These are phyloP conservation scores for Quercus tomentella DNA, from an alignment of 331 rosid species.

Conservation along the genomic window DNA sequence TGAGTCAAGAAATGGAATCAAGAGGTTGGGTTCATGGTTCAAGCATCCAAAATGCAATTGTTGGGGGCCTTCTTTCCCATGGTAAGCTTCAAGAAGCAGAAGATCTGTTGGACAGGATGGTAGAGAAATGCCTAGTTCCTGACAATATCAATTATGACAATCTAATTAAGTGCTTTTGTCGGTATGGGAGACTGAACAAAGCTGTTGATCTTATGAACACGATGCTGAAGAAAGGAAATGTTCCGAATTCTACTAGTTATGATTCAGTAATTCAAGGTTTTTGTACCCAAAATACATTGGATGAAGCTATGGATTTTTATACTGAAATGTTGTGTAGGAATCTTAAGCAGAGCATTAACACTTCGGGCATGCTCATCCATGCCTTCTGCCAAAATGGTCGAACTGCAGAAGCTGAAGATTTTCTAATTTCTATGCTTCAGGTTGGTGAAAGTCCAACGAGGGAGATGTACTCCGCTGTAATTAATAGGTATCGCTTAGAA, in stretches of 20 bases:
- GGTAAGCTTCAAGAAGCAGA: conserved; percentile 69
- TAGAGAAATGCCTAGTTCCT: conserved; percentile 53
- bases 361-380: conserved; percentile 45
- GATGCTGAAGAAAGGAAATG: conserved; percentile 63
- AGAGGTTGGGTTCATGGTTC: conserved; percentile 77
- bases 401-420: conserved; percentile 65
- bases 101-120: conserved; percentile 52
- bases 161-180: conserved; percentile 63
- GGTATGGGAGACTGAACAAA: conserved; percentile 44
- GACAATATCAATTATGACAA: conserved; percentile 54
- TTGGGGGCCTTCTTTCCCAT: conserved; percentile 49
- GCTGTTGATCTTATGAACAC: conserved; percentile 64
- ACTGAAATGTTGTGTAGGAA: conserved; percentile 60
- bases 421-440: conserved; percentile 40
- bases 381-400: conserved; percentile 49
- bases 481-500: conserved; percentile 44
- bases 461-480: conserved; percentile 52
- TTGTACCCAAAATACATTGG: conserved; percentile 43
- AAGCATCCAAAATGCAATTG: conserved; percentile 49
- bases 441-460: conserved; percentile 62
- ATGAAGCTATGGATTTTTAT: conserved; percentile 56
- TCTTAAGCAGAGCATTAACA: conserved; percentile 50
- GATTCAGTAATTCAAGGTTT: conserved; percentile 55
- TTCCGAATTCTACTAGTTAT: conserved; percentile 63
- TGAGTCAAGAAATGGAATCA: conserved; percentile 63